These are phyloP conservation scores for Cystobasidium onofrii DNA, from an alignment of 768 basidiomycete species.

Conservation along the genomic window DNA sequence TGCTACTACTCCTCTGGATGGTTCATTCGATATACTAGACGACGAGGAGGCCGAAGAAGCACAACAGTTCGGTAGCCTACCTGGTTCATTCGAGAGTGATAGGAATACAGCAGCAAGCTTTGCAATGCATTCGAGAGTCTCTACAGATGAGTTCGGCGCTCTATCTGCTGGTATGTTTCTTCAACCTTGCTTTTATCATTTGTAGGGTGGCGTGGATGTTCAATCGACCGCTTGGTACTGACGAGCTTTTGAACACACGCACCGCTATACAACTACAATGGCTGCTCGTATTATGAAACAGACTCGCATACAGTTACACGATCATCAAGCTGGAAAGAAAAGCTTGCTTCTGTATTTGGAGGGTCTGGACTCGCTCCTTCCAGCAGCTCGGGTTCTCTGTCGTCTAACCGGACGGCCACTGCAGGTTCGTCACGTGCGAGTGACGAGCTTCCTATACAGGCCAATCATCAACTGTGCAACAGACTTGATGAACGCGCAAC, in stretches of 20 bases:
- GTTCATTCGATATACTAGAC: neutral
- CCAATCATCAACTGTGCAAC: neutral
- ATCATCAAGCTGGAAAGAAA: slow-evolving; percentile 27
- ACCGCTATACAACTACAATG: neutral
- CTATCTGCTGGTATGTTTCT: neutral
- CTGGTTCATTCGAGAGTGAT: neutral
- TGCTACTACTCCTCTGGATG: neutral
- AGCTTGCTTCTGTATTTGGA: slow-evolving; percentile 8
- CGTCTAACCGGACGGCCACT: neutral
- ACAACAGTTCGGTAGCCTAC: neutral
- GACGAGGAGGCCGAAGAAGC: neutral
- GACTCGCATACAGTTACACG: slow-evolving; percentile 5
- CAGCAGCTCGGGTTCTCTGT: neutral
- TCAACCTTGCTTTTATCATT: neutral
- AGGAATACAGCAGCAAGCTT: neutral
- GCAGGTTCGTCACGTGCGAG: neutral
- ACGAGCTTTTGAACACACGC: neutral
- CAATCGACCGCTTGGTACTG: slow-evolving; percentile 17
- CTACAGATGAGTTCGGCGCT: neutral
- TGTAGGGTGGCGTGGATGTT: neutral
- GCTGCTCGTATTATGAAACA: neutral
- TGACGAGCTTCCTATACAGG: neutral
- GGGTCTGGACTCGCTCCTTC: neutral
- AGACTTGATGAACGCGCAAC: neutral
- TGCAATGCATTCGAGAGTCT: neutral